phyloP scores from a whole-genome alignment of 306 rosid genomes.

The Vigna hirtella region DNA sequence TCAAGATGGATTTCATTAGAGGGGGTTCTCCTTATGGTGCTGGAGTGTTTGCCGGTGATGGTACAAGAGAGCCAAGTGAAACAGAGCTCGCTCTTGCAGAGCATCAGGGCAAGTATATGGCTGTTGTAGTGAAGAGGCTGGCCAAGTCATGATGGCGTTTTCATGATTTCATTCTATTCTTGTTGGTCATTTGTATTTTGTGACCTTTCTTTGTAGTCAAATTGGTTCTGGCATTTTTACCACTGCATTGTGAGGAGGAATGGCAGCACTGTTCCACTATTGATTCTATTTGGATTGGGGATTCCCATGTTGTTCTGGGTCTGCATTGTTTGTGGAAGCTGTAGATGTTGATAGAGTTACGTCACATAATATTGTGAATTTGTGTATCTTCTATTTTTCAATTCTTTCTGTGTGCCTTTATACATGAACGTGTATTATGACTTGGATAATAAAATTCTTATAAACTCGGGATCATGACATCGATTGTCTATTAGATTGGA shows the following conservation, averaged over 20 bases:
- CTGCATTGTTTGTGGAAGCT: slow-evolving; percentile 41
- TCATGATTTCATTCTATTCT: slow-evolving; percentile 48
- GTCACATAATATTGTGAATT: slow-evolving; percentile 35
- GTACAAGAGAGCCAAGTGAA: slow-evolving; percentile 83
- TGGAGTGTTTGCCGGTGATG: slow-evolving; percentile 91
- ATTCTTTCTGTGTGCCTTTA: not conserved
- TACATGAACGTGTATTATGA: slow-evolving; percentile 1
- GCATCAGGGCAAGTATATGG: slow-evolving; percentile 98
- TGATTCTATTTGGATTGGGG: slow-evolving; percentile 34
- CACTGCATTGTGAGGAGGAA: slow-evolving; percentile 31
- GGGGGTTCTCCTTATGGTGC: slow-evolving; percentile 99
- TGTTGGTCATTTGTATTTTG: slow-evolving; percentile 38
- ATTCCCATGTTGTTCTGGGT: slow-evolving; percentile 42
- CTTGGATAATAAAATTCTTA: not conserved
- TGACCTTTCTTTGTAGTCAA: slow-evolving; percentile 34
- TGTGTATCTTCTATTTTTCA: slow-evolving; percentile 22
- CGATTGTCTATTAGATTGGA: not conserved
- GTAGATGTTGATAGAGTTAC: slow-evolving; percentile 40
- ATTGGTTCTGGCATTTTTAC: slow-evolving; percentile 52
- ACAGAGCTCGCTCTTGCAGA: slow-evolving; percentile 89
- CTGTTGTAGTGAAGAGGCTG: slow-evolving; percentile 79
- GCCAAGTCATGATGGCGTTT: slow-evolving; percentile 52
- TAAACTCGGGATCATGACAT: not conserved
- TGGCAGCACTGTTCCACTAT: slow-evolving; percentile 30
- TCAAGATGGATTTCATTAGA: slow-evolving; percentile 82